Base-by-base conservation (phyloP, 2,329 filamentous ascomycete species). In the Phaeosphaeria sp. region DNA sequence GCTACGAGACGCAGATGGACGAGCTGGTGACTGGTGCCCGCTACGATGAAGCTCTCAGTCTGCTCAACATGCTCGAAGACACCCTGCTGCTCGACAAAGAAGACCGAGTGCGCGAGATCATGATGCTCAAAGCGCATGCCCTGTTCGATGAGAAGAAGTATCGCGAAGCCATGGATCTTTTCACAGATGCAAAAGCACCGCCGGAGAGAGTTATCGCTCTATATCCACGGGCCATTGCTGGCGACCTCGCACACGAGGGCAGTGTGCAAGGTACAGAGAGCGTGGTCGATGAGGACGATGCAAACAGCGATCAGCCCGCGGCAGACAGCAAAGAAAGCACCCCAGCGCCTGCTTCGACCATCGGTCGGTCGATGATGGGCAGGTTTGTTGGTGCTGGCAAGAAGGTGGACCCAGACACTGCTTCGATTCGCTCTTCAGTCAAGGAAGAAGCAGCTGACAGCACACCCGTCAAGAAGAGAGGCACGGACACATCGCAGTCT, bases 1-100 rank as follows among this genome's bases (percentile, higher is more conserved):
- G 93, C 64, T 99, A 99, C 72, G 92, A 97, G 74, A 88, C 89
- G 2, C 95, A 99, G 73, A 87, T 98, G 21, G 87, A 93, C 58
- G 88, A 95, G 64, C 83, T 99, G 24, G 87, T 96, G 1, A 85
- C 88, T 20, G 86, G 85, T 58, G 87, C 85, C 9, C 86, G 87
- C 59, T 91, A 93, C 53, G 94, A 99, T 68, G 96, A 99, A 78
- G 94, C 94, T 0, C 90, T 98, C 61, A 97, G 93, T 71, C 81
- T 99, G 8, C 81, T 98, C 6, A 84, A 86, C 49, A 93, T 97
- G 88, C 85, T 99, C 0, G 95, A 99, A 78, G 94, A 97, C 77
- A 96, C 94, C 0, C 80, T 99, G 21, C 82, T 99, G 21, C 86
- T 87, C 47, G 87, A 96, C 77, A 99, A 99, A 77, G 83, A 84